Evolutionary conservation across 345 rosid species (phyloP), one percentile per base, ranked within the genome.

Genomic region (Raphanus raphanistrum): DNA sequence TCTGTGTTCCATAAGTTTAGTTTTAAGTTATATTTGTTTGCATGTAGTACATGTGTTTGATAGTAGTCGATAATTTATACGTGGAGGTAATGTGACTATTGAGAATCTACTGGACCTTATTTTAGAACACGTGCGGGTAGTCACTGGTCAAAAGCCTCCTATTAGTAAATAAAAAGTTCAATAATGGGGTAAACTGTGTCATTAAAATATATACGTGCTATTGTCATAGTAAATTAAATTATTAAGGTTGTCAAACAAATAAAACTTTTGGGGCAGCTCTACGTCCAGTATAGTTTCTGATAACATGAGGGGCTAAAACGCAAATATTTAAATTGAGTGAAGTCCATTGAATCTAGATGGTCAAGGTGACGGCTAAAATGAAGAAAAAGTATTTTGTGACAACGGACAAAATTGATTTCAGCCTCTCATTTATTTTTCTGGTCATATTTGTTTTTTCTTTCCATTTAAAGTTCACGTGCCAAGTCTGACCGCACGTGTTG

Each of bases 321-420:
- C 25, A 74, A 63, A 38, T 4, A 45, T 0, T 15, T 0, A 25
- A 17, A 17, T 36, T 12, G 31, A 63, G 52, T 72, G 73, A 78
- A 36, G 82, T 79, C 75, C 75, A 74, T 68, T 73, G 78, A 61
- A 79, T 61, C 82, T 79, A 62, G 78, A 41, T 79, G 78, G 82
- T 79, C 82, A 79, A 79, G 69, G 78, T 57, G 82, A 73, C 78
- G 82, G 82, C 82, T 79, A 50, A 50, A 32, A 16, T 71, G 76
- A 77, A 54, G 32, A 29, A 41, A 76, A 77, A 38, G 71, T 70
- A 36, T 27, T 63, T 74, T 58, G 35, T 75, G 68, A 31, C 58
- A 13, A 75, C 60, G 67, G 70, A 68, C 70, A 70, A n/a, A 61
- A 8, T 70, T 63, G 33, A 16, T 76, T 31, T 71, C 80, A 71